Conservation (phyloP, 140 eudicot genomes). For the Oenanthe javanica region DNA sequence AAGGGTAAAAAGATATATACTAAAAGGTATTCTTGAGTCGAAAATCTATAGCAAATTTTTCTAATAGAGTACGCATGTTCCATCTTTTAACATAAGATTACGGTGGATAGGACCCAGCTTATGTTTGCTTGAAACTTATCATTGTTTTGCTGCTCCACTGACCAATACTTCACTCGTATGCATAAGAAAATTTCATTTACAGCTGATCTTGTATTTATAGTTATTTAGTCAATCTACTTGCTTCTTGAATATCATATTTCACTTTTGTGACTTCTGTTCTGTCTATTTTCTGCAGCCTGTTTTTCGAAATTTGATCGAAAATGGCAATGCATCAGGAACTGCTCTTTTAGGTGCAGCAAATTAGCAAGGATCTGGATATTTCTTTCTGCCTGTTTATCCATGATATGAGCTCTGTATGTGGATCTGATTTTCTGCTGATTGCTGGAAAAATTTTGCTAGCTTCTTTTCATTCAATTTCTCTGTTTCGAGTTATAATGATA, state of each 20-base stretch:
- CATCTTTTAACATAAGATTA: not conserved
- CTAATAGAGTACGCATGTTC: not conserved
- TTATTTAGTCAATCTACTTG: not conserved
- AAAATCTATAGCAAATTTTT: not conserved
- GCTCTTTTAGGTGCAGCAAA: slow-evolving; percentile 46
- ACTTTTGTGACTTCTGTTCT: slow-evolving; percentile 8
- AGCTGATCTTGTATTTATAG: not conserved
- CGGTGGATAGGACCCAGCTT: not conserved
- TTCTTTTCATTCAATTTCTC: not conserved
- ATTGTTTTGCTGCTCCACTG: not conserved
- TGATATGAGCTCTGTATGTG: not conserved
- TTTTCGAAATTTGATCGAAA: slow-evolving; percentile 48
- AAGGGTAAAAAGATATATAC: not conserved
- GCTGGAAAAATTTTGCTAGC: not conserved
- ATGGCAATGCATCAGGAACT: slow-evolving; percentile 45
- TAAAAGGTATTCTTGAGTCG: not conserved
- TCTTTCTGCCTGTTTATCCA: not conserved
- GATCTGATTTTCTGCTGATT: not conserved
- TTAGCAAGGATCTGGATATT: slow-evolving; percentile 15
- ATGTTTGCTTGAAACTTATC: not conserved
- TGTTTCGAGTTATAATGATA: not conserved
- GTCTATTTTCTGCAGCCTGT: slow-evolving; percentile 40
- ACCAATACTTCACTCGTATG: not conserved
- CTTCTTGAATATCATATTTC: not conserved
- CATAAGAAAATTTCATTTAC: not conserved